A percentile compares a stretch with the other conserved stretches of the same genome.
These are phyloP conservation scores for Geotrichum reessii DNA, from an alignment of 1,139 yeast genomes.

Conservation along the genomic window DNA sequence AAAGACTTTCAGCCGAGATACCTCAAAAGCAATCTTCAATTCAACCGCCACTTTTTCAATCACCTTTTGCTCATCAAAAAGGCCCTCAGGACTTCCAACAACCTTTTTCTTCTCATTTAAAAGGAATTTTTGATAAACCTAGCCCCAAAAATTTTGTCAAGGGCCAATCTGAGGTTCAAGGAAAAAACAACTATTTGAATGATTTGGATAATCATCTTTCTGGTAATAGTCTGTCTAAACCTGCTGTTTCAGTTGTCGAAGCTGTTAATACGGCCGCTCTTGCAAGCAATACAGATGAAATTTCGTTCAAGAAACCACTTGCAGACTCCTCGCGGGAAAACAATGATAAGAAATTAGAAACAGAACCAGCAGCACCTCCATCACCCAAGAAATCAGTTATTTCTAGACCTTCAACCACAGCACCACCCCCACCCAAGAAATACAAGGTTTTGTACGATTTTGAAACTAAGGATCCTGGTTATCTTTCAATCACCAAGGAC, in stretches of 20 bases:
- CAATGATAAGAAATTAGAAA: not conserved
- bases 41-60: not conserved
- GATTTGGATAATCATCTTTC: not conserved
- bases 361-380: conserved; percentile 32
- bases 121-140: not conserved
- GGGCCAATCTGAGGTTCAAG: not conserved
- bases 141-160: not conserved
- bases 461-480: conserved; percentile 78
- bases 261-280: not conserved
- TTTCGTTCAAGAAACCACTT: conserved; percentile 8
- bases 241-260: conserved; percentile 29
- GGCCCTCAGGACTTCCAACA: not conserved
- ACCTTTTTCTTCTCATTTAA: not conserved
- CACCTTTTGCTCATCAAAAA: not conserved
- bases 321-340: conserved; percentile 5
- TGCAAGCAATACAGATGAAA: not conserved
- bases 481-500: conserved; percentile 70
- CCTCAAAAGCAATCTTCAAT: not conserved
- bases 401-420: conserved; percentile 26
- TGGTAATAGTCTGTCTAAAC: conserved; percentile 26
- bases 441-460: conserved; percentile 61
- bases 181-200: not conserved
- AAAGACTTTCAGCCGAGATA: not conserved
- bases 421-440: conserved; percentile 47
- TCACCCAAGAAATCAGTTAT: conserved; percentile 71